Evolutionary conservation across 2,329 filamentous ascomycete genomes (phyloP).

Genomic region (Emericellopsis cladophorae): DNA sequence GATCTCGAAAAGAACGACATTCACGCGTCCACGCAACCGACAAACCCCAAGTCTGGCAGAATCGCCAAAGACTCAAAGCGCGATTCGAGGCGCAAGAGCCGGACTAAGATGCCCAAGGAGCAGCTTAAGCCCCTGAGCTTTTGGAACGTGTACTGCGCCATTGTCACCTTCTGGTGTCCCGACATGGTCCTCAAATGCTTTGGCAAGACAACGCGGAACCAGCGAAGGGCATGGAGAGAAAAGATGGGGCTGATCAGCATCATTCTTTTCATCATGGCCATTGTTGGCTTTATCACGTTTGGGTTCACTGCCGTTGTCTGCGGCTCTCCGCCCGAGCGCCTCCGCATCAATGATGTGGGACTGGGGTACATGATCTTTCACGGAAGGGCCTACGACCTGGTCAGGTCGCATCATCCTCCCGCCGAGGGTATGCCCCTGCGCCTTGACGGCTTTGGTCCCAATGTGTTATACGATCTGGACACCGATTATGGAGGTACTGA

Average conservation of each 20-base stretch:
- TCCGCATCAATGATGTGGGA: conserved; percentile 73
- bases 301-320: conserved; percentile 90
- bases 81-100: conserved; percentile 28
- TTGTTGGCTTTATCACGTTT: conserved; percentile 93
- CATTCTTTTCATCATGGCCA: conserved; percentile 74
- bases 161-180: conserved; percentile 91
- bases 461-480: conserved; percentile 78
- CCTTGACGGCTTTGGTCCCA: conserved; percentile 40
- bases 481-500: conserved; percentile 78
- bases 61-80: conserved; percentile 31
- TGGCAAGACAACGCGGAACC: conserved; percentile 72
- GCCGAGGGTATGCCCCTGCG: conserved; percentile 61
- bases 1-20: conserved; percentile 19
- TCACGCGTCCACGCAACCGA: conserved; percentile 18
- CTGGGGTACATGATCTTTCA: conserved; percentile 92
- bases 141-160: conserved; percentile 91
- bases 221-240: conserved; percentile 90
- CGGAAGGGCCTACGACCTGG: conserved; percentile 77
- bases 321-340: conserved; percentile 53
- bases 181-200: conserved; percentile 75
- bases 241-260: conserved; percentile 96
- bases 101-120: conserved; percentile 42
- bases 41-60: conserved; percentile 42
- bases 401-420: conserved; percentile 62
- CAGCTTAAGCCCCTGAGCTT: conserved; percentile 68